Percentiles rank a stretch among this genome's conserved stretches.
Evolutionary conservation across 306 rosid species (phyloP).

Genomic region (Quillaja saponaria): DNA sequence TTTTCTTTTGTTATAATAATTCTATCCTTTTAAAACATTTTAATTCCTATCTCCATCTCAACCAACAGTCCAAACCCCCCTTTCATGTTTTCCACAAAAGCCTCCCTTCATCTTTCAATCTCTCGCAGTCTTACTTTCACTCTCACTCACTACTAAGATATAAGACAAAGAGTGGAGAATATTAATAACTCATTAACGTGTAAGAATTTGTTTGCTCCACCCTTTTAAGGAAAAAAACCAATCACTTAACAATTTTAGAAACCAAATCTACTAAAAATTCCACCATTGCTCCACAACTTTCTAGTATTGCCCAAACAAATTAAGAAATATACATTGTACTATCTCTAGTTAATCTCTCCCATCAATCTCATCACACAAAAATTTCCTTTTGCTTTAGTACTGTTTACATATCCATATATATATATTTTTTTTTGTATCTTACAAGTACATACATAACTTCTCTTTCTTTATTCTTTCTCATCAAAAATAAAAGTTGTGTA

Average conservation of each 20-base stretch:
- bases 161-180: conserved; percentile 32
- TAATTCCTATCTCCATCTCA: conserved; percentile 55
- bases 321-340: conserved; percentile 33
- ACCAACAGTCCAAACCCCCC: conserved; percentile 34
- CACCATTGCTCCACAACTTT: conserved; percentile 23
- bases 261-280: conserved; percentile 43
- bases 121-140: too few relatives aligned
- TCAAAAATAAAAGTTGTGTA: conserved; percentile 27
- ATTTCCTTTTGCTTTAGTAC: conserved; percentile 42
- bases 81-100: conserved; percentile 42
- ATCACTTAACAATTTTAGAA: conserved; percentile 37
- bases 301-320: conserved; percentile 48
- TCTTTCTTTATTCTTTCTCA: conserved; percentile 15
- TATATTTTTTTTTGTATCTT: too few relatives aligned
- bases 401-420: conserved; percentile 35
- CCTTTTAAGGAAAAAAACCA: conserved; percentile 50
- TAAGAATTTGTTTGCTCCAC: conserved; percentile 42
- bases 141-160: conserved; percentile 17
- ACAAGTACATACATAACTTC: too few relatives aligned
- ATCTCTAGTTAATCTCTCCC: conserved; percentile 43
- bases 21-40: conserved; percentile 49
- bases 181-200: conserved; percentile 31
- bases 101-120: conserved; percentile 33
- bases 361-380: conserved; percentile 64
- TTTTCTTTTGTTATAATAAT: too few relatives aligned